Percentiles rank a stretch among this genome's conserved stretches.
phyloP scores from a whole-genome alignment of 2,329 filamentous ascomycete genomes.

The Trichoderma sp. region DNA sequence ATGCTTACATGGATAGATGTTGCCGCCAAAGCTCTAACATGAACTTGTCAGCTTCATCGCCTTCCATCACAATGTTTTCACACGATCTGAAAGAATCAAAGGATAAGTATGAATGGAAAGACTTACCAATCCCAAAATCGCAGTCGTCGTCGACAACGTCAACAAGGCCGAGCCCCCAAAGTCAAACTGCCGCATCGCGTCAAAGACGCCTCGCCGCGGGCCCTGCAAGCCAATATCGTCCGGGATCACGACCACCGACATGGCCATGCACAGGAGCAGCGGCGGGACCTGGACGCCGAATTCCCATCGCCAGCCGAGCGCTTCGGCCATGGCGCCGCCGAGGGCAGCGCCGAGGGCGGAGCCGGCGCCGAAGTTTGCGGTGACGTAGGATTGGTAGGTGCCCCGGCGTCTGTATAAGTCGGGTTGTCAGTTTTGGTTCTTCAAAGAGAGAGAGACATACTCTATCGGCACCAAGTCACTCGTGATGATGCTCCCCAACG shows the following conservation, averaged over 20 bases:
- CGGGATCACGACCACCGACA: slow-evolving; percentile 54
- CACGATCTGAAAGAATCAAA: not conserved
- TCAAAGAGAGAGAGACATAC: slow-evolving; percentile 41
- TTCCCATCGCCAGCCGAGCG: slow-evolving; percentile 72
- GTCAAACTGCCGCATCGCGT: slow-evolving; percentile 60
- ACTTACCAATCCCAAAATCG: slow-evolving; percentile 60
- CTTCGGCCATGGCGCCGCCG: slow-evolving; percentile 69
- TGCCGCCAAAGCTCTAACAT: slow-evolving; percentile 63
- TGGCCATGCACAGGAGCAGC: slow-evolving; percentile 48
- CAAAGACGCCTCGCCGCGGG: slow-evolving; percentile 45
- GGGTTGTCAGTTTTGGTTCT: not conserved
- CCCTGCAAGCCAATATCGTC: slow-evolving; percentile 53
- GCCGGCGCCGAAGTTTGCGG: slow-evolving; percentile 63
- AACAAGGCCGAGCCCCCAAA: slow-evolving; percentile 56
- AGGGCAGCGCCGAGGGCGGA: slow-evolving; percentile 65
- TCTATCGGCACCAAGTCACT: slow-evolving; percentile 75
- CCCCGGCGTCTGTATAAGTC: slow-evolving; percentile 53
- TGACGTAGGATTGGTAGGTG: slow-evolving; percentile 71
- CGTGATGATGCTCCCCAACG: slow-evolving; percentile 69
- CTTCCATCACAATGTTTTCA: not conserved
- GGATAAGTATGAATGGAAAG: not conserved
- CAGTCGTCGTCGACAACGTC: slow-evolving; percentile 54
- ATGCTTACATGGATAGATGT: slow-evolving; percentile 57
- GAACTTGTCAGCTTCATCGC: not conserved
- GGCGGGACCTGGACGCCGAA: slow-evolving; percentile 64